Evolutionary conservation across 2,329 filamentous ascomycete species (phyloP).

Genomic region (Phialophora chinensis): DNA sequence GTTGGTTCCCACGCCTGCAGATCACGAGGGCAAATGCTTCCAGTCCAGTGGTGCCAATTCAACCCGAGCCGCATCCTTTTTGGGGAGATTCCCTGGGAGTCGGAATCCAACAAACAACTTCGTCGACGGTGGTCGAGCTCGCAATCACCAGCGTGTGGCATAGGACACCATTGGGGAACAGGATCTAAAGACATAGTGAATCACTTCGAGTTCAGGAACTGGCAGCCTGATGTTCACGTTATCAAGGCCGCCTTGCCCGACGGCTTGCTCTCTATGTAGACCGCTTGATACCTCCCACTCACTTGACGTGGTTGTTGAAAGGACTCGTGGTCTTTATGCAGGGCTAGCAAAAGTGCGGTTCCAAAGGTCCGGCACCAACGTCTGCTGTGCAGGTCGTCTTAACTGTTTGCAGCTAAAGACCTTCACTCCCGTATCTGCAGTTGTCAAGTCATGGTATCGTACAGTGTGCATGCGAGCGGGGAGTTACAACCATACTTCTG

Average conservation of each 20-base stretch:
- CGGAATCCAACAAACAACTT: neutral
- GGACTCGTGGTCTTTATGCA: neutral
- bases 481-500: neutral
- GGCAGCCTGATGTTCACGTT: neutral
- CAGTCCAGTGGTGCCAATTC: neutral
- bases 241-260: neutral
- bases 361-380: conserved; percentile 10
- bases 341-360: conserved; percentile 8
- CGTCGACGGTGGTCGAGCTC: neutral
- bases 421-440: neutral
- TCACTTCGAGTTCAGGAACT: neutral
- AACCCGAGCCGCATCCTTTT: conserved; percentile 8
- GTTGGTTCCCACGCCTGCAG: conserved; percentile 3
- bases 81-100: neutral
- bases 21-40: conserved; percentile 9
- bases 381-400: neutral
- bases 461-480: neutral
- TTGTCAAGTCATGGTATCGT: neutral
- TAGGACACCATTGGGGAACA: neutral
- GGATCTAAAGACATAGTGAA: neutral
- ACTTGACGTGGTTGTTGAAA: neutral
- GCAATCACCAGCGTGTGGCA: neutral
- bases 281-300: neutral
- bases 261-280: conserved; percentile 4
- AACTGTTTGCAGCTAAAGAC: conserved; percentile 4